Evolutionary conservation across 2,329 filamentous ascomycete species (phyloP), one percentile per base, ranked within the genome.

Genomic region (Penicillium verrucosum): DNA sequence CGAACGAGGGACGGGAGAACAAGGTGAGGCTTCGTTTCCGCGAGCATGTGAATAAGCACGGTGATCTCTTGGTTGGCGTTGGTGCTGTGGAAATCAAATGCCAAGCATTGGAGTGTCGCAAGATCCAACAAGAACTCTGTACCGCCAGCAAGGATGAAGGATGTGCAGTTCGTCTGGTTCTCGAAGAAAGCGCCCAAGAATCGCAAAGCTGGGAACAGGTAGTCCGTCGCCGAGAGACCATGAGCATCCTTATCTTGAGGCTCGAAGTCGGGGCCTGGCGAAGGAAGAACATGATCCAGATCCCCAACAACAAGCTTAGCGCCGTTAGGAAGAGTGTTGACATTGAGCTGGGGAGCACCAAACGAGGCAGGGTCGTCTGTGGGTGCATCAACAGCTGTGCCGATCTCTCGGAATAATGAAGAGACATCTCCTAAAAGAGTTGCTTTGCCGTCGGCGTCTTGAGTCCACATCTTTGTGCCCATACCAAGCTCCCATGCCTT

Each of bases 111-210:
- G 30, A 92, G 84, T 52, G 89, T 90, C 40, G 88, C 88, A 54
- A 97, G 85, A 68, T 97, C 91, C 52, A 99, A 80, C 21, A 97
- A 80, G 49, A 89, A 81, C 71, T 97, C 91, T 25, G 93, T 85
- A 7, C 91, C 94, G 56, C 92, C 90, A 48, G 83, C 82, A 53
- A 89, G 85, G 60, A 94, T 85, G 68, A 97, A 93, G 25, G 83
- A 82, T 18, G 81, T 78, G 72, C 89, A 92, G 65, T 95, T 82
- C 34, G 81, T 81, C 55, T 83, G 80, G 67, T 95, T 96, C 60
- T 85, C 83, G 57, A 94, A 85, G 70, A 94, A 93, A 1, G 88
- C 84, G 38, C 80, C 78, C 44, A 99, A 76, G 71, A 99, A 99
- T 48, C 85, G 88, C 58, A 88, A 83, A 37, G 90, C 79, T 25